Conservation (phyloP, 345 rosid genomes). For the Gossypium turneri region DNA sequence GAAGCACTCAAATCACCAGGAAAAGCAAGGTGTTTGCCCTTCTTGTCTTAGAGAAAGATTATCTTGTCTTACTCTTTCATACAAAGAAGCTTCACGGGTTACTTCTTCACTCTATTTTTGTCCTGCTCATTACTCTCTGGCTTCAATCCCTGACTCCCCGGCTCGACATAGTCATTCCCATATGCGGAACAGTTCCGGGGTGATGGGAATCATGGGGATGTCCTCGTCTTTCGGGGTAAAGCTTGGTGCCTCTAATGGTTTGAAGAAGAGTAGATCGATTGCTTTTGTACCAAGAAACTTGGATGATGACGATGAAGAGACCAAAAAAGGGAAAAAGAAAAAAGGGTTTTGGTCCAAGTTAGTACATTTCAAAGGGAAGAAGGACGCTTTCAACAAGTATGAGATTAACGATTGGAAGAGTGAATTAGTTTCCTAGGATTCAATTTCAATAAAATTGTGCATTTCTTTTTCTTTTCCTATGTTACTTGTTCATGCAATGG, state of each 20-base stretch:
- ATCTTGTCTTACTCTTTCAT: conserved; percentile 13
- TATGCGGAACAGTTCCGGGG: conserved; percentile 34
- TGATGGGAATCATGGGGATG: conserved; percentile 34
- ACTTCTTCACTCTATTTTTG: background rate
- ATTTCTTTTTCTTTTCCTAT: background rate
- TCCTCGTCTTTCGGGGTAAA: conserved; percentile 39
- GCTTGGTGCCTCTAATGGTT: conserved; percentile 21
- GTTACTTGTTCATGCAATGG: background rate
- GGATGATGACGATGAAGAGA: conserved; percentile 17
- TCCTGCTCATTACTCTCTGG: conserved; percentile 2
- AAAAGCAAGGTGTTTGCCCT: conserved; percentile 41
- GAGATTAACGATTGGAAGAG: conserved; percentile 5
- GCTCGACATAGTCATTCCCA: conserved; percentile 25
- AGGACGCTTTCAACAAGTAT: conserved; percentile 22
- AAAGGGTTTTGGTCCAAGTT: conserved; percentile 70
- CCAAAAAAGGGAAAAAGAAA: conserved; percentile 34
- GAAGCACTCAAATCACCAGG: conserved; percentile 30
- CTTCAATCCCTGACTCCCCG: conserved; percentile 22
- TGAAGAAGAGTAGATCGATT: conserved; percentile 81
- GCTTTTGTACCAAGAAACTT: conserved; percentile 38
- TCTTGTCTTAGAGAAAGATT: conserved; percentile 38
- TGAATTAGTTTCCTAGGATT: background rate
- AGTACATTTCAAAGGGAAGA: conserved; percentile 48
- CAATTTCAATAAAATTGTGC: background rate
- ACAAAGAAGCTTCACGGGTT: background rate